Base-by-base conservation (phyloP, 352 stramenopile species). In the Phytophthora kernoviae region DNA sequence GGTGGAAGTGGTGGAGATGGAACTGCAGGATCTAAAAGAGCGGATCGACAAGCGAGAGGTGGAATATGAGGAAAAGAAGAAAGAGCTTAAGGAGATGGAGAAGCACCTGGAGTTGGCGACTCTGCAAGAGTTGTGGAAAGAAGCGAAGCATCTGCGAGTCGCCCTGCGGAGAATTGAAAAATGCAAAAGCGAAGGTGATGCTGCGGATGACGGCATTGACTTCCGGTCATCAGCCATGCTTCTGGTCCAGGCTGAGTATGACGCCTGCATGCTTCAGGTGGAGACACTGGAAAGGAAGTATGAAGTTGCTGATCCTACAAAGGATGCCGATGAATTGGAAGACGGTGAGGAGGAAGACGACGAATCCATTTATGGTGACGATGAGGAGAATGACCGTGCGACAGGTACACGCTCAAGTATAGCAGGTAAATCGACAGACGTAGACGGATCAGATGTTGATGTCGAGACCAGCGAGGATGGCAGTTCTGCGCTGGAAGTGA, bases 1-100 rank as follows among this genome's bases (percentile, higher is more conserved):
- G 79, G 83, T 93, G 14, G 80, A 93, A 58, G 81, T 90, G 32
- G 77, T 92, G 1, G 82, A 88, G 27, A 93, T 92, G 81, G 86
- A 93, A 48, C 72, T 95, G 3, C 74, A 91, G 54, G 86, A 95
- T 26, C 44, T 92, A 17, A 80, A 80, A 41, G 84, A 92, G 40
- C 77, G 79, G 14, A 91, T 95, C 42, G 71, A 72, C 7, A 91
- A 89, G 69, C 77, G 77, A 21, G 66, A 84, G 24, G 58, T 74
- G 12, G 84, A 90, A 62, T 91, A 72, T 42, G 69, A 92, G 40
- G 80, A 87, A 40, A 92, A 93, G 68, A 87, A 89, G 60, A 73
- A 87, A 26, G 84, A 93, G 50, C 68, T 89, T 6, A 84, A 88
- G 49, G 73, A 75, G 26, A 76, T 92, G 42, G 82, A 94, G 47